A percentile compares a stretch with the other conserved stretches of the same genome.
These are phyloP conservation scores for Hamamelis virginiana DNA, from an alignment of 164 flowering plant genomes.

Conservation along the genomic window DNA sequence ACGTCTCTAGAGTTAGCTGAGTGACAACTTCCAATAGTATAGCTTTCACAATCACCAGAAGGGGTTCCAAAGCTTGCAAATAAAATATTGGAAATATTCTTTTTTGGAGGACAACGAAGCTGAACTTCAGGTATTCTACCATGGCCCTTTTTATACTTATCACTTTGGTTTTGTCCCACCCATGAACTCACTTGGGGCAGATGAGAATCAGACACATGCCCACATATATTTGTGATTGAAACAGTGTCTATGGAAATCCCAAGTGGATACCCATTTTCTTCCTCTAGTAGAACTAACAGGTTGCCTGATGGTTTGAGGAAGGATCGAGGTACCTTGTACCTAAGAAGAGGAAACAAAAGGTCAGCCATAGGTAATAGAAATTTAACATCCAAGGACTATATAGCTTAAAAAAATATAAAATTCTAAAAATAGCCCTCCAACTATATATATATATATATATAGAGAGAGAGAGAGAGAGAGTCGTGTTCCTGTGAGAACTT, in stretches of 20 bases:
- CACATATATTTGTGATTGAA: slow-evolving; percentile 37
- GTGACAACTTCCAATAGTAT: slow-evolving; percentile 55
- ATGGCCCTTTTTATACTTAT: slow-evolving; percentile 2
- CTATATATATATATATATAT: too few species aligned
- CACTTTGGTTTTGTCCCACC: slow-evolving; percentile 5
- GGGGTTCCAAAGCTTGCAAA: slow-evolving; percentile 74
- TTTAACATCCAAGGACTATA: background rate
- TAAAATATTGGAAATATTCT: slow-evolving; percentile 38
- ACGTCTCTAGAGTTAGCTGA: slow-evolving; percentile 35
- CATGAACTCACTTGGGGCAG: slow-evolving; percentile 27
- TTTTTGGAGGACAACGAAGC: slow-evolving; percentile 44
- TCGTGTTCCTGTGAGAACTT: too few species aligned
- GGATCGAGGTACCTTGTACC: slow-evolving; percentile 79
- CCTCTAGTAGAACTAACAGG: slow-evolving; percentile 67
- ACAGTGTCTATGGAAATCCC: slow-evolving; percentile 51
- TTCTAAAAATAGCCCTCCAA: too few species aligned
- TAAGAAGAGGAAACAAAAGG: slow-evolving; percentile 11
- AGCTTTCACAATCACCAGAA: slow-evolving; percentile 40
- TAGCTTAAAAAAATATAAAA: too few species aligned
- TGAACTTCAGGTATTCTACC: slow-evolving; percentile 29
- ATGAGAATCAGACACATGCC: slow-evolving; percentile 34
- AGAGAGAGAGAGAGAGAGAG: too few species aligned
- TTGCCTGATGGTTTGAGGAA: slow-evolving; percentile 63
- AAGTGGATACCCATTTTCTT: slow-evolving; percentile 60
- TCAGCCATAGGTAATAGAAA: background rate